Conservation (phyloP, 2,329 filamentous ascomycete genomes). For the Botrytis paeoniae region DNA sequence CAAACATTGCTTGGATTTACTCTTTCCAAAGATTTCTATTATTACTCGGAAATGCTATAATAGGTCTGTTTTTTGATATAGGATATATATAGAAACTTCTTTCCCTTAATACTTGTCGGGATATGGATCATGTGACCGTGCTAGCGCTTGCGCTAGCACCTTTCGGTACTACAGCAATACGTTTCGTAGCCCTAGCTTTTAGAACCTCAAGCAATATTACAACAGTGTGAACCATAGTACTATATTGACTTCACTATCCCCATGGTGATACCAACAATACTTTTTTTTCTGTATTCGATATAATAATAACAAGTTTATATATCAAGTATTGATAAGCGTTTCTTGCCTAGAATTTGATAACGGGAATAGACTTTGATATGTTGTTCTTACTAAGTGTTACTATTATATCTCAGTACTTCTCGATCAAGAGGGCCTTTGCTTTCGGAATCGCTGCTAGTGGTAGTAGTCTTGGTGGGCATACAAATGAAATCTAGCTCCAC, state of each 20-base stretch:
- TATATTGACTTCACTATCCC: too few relatives aligned
- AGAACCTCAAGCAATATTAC: too few relatives aligned
- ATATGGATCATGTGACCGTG: too few relatives aligned
- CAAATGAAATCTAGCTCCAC: too few relatives aligned
- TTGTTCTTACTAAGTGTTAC: neutral
- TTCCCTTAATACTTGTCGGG: neutral
- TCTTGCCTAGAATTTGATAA: neutral
- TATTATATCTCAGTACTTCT: neutral
- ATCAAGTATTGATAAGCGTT: neutral
- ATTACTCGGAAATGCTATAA: neutral
- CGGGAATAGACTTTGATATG: conserved; percentile 2
- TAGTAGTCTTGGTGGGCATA: neutral
- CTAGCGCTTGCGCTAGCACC: too few relatives aligned
- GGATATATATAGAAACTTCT: neutral
- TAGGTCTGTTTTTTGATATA: neutral
- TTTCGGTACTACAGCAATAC: too few relatives aligned
- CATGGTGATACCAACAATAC: too few relatives aligned
- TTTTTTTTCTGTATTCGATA: conserved; percentile 5
- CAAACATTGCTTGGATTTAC: neutral
- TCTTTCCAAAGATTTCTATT: neutral
- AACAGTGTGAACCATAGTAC: too few relatives aligned
- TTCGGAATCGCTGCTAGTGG: neutral
- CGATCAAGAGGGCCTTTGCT: conserved; percentile 5
- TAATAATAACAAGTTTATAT: conserved; percentile 12
- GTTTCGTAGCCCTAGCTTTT: too few relatives aligned